These are phyloP conservation scores for Ceratobasidium theobromae DNA, from an alignment of 1,284 basidiomycete species.

Conservation along the genomic window DNA sequence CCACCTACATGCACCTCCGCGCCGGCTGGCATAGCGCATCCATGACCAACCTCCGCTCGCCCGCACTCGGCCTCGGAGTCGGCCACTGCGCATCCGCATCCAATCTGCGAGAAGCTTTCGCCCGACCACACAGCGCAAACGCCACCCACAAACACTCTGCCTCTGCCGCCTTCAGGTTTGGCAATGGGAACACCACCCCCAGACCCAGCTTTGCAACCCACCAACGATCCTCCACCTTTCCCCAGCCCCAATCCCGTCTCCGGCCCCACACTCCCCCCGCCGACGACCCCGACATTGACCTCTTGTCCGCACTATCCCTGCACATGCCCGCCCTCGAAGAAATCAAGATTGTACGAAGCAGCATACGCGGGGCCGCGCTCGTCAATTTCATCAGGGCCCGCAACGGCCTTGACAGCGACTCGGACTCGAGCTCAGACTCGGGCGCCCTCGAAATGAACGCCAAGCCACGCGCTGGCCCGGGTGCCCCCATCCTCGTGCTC, in stretches of 20 bases:
- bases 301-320: constrained; percentile 1
- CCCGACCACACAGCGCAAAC: too few relatives aligned
- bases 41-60: constrained; percentile 10
- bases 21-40: too few relatives aligned
- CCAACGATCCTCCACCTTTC: background rate
- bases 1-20: too few relatives aligned
- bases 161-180: too few relatives aligned
- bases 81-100: too few relatives aligned
- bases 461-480: too few relatives aligned
- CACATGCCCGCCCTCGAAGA: constrained; percentile 21
- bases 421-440: background rate
- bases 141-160: too few relatives aligned
- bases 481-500: constrained; percentile 14
- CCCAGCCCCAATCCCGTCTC: background rate
- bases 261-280: background rate
- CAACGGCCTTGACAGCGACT: background rate
- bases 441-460: too few relatives aligned
- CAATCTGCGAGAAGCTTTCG: too few relatives aligned
- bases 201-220: background rate
- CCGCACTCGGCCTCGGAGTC: too few relatives aligned
- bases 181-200: too few relatives aligned
- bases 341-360: constrained; percentile 16
- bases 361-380: constrained; percentile 6
- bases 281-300: constrained; percentile 16
- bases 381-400: constrained; percentile 16